phyloP scores from a whole-genome alignment of 176 grass and related monocot species.

The Rhynchospora pubera region DNA sequence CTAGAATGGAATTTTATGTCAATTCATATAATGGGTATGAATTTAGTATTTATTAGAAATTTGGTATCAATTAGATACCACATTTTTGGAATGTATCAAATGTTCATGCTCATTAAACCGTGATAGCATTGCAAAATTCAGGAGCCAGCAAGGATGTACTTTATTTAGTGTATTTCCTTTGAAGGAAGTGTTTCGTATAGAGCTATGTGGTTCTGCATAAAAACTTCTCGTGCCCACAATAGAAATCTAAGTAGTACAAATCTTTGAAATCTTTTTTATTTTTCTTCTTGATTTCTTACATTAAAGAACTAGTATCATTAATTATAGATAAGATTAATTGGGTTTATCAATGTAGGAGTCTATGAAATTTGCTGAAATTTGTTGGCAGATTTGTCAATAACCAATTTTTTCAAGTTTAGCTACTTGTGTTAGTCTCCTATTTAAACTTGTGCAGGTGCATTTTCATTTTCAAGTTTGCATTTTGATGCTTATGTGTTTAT shows the following conservation, averaged over 20 bases:
- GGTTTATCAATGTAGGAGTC: neutral
- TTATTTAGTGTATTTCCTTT: neutral
- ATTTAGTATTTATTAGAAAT: neutral
- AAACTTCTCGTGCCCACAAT: neutral
- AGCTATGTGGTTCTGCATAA: neutral
- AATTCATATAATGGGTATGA: neutral
- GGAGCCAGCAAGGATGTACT: neutral
- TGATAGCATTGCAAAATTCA: too few relatives aligned
- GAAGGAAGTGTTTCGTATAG: neutral
- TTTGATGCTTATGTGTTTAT: neutral
- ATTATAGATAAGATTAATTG: neutral
- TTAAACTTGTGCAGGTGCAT: neutral
- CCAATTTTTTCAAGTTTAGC: neutral
- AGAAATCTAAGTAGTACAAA: neutral
- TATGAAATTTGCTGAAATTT: neutral
- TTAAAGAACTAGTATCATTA: neutral
- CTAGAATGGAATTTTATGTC: neutral
- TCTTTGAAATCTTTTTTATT: neutral
- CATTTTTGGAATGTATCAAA: neutral
- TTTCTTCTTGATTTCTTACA: neutral
- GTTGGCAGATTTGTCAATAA: neutral
- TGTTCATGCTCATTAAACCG: too few relatives aligned
- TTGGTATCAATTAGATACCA: neutral
- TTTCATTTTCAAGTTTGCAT: neutral
- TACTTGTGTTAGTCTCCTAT: neutral